Conservation (phyloP, 2,329 filamentous ascomycete species). For the Aspergillus puulaauensis region DNA sequence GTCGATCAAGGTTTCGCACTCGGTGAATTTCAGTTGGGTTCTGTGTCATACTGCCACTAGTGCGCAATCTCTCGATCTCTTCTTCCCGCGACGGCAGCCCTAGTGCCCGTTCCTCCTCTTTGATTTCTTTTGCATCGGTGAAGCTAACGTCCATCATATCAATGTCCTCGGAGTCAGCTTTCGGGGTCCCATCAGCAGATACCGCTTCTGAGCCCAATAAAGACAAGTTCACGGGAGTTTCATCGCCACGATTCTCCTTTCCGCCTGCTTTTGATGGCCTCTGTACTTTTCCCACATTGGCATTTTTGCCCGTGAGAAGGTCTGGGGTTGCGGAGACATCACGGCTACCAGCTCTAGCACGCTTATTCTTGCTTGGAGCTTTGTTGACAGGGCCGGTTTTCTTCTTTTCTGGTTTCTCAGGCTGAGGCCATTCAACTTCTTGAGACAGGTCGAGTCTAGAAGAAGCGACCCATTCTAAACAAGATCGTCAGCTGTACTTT, state of each 20-base stretch:
- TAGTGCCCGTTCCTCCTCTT: conserved; percentile 38
- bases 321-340: conserved; percentile 60
- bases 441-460: conserved; percentile 80
- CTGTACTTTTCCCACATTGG: conserved; percentile 46
- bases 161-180: conserved; percentile 40
- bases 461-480: conserved; percentile 82
- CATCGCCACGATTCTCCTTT: conserved; percentile 59
- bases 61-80: conserved; percentile 94
- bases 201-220: conserved; percentile 35
- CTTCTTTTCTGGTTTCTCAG: conserved; percentile 84
- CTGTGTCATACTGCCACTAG: conserved; percentile 96
- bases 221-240: conserved; percentile 33
- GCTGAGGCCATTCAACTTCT: conserved; percentile 94
- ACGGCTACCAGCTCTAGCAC: conserved; percentile 47
- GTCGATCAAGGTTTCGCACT: conserved; percentile 88
- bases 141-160: conserved; percentile 44
- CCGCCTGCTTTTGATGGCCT: conserved; percentile 58
- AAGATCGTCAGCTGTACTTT: conserved; percentile 33
- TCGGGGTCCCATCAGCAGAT: conserved; percentile 41
- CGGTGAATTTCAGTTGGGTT: conserved; percentile 96
- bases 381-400: conserved; percentile 63
- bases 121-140: conserved; percentile 25
- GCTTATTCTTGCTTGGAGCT: conserved; percentile 61
- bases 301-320: conserved; percentile 47
- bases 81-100: conserved; percentile 66